phyloP scores from a whole-genome alignment of 208 protist species.

The Crithidia fasciculata region DNA sequence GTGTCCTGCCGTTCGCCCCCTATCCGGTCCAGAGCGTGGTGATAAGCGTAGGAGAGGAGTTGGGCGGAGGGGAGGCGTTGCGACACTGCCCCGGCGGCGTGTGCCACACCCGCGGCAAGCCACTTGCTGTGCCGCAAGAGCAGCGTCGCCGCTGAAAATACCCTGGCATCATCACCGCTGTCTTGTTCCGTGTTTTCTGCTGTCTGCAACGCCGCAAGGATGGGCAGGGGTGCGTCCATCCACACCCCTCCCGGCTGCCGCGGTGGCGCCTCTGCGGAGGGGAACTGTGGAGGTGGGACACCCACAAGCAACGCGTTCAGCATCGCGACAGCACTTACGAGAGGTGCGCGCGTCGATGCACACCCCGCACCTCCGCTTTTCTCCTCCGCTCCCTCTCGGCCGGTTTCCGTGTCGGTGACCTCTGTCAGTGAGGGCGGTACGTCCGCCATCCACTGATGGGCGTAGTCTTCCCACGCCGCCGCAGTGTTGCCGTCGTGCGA shows the following conservation, averaged over 20 bases:
- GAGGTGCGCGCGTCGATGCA: neutral
- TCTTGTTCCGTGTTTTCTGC: neutral
- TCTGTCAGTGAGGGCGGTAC: neutral
- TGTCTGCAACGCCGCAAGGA: neutral
- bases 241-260: too few species aligned
- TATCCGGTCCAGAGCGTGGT: constrained; percentile 7
- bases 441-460: constrained; percentile 8
- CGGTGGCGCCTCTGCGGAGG: too few species aligned
- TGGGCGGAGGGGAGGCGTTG: constrained; percentile 14
- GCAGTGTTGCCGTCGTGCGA: too few species aligned
- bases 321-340: constrained; percentile 12
- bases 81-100: constrained; percentile 23
- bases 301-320: constrained; percentile 35
- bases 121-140: constrained; percentile 35
- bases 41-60: constrained; percentile 22
- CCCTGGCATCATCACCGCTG: too few species aligned
- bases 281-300: neutral
- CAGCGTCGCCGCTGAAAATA: constrained; percentile 3
- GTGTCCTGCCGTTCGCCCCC: too few species aligned
- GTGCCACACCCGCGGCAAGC: constrained; percentile 37
- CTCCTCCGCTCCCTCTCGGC: too few species aligned
- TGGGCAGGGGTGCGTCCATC: neutral
- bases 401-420: neutral
- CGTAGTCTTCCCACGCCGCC: constrained; percentile 9
- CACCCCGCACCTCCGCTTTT: too few species aligned